Evolutionary conservation across 441 rosid genomes (phyloP), one percentile per base, ranked within the genome.

Genomic region (Corymbia citriodora): DNA sequence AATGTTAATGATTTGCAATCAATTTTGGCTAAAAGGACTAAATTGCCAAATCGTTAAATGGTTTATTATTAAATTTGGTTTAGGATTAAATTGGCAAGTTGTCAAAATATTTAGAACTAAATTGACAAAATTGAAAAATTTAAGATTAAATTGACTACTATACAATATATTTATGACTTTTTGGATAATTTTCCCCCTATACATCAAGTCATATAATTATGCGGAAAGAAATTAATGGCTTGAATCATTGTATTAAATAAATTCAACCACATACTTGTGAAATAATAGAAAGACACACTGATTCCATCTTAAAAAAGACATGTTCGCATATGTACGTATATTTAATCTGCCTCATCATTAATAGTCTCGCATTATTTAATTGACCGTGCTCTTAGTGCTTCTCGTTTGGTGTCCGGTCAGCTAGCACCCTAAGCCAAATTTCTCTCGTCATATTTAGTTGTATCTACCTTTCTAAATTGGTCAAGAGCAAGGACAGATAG

Each of bases 1-100:
- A 10, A 59, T 0, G 7, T 59, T 0, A 2, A 0, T 1, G 11
- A 59, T 25, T 59, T 59, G 25, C 1, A 59, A 0, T 59, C 65
- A 59, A 59, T 23, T 59, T 25, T 59, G 25, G 65, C 65, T 10
- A 59, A 3, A 59, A 25, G 1, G 11, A 59, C 25, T 59, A 10
- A 59, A 59, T 25, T 59, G 0, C 0, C 3, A 59, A 59, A 25
- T 10, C 25, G 1, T 40, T 40, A 40, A 40, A 40, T 40, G 45
- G 6, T 40, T 40, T 40, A 40, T 40, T 6, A 40, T 40, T 40
- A 40, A 40, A 40, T 40, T 40, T 40, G 45, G 45, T 40, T 40
- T 40, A 40, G 6, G 45, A 40, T 40, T 40, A 40, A 4, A 40
- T 40, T 40, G 6, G 5, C 6, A 40, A 40, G 6, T 40, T 40